Base-by-base conservation (phyloP, 169 alveolate genomes). In the Plasmodium cynomolgi region DNA sequence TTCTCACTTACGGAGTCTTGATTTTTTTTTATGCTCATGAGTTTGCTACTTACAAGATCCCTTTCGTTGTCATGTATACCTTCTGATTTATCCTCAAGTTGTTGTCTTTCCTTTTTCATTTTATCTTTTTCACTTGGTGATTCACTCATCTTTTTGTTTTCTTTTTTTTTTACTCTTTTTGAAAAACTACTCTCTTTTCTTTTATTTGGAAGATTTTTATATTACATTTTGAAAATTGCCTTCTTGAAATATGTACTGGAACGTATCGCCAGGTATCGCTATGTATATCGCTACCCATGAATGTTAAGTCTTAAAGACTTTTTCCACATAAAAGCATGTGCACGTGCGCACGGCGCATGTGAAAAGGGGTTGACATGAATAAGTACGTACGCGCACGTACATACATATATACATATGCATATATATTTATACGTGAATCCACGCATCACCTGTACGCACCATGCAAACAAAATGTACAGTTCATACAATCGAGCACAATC, bases 141-240 rank as follows among this genome's bases (percentile, higher is more conserved):
- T 81, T 81, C 74, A 26, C 34, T 81, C 86, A 81, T 81, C 11
- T 33, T 47, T 20, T 81, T 50, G 26, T 81, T 81, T 81, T 26
- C 31, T 81, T 39, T 81, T 39, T 81, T 23, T 23, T 34, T 15
- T 37, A 79, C 11, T 23, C 33, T 33, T 83, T 26, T 58, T 83
- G 41, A 58, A 54, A 29, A 31, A 20, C 4, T 83, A 31, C 62
- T 15, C 62, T 29, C 41, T 41, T 34, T 84, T 34, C 54, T n/a
- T 84, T 41, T 71, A 84, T 33, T 84, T 84, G 73, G 50, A 84
- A 23, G 77, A 84, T 71, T 34, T 84, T 73, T 44, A 71, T 41
- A 68, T 68, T 71, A 54, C 92, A 84, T 84, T 82, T 71, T 84
- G 92, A 72, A 72, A 37, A 17, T 29, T 72, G n/a, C 41, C 85